Evolutionary conservation across 495 filamentous ascomycete species (phyloP), one percentile per base, ranked within the genome.

Genomic region (Lepraria neglecta): DNA sequence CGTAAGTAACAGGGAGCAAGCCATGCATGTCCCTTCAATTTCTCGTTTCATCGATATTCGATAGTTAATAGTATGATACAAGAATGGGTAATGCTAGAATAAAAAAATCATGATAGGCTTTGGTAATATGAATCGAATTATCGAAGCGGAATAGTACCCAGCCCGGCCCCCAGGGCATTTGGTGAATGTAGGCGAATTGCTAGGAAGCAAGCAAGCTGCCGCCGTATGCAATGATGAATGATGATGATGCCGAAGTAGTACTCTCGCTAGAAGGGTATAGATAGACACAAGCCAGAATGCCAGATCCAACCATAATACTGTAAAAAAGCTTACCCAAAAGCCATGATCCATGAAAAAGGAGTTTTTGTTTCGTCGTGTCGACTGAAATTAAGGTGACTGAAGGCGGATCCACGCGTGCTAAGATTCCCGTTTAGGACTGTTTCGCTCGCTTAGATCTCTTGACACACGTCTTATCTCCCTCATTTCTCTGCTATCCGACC

Each of bases 371-470:
- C 53, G 5, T 28, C 58, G 3, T 28, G 48, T 60, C 38, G 24
- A 52, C 47, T 27, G 15, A 42, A 52, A 30, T 19, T 42, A 35
- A 52, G 15, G 35, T 12, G 12, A 38, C 5, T 9, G 10, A 51
- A 65, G 27, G 12, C 43, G 28, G 30, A n/a, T 54, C 28, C 33
- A 56, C 30, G 33, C 59, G 51, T 54, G 51, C 51, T 54, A 54
- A 38, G 51, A 35, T 54, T 69, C 67, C 55, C 65, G 59, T 63
- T 67, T 64, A 31, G 65, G 65, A 60, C 65, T 69, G 61, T 59
- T 61, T 58, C 60, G 65, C 38, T 65, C 63, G 60, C 60, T 64
- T 51, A 56, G 56, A 58, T 65, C 63, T 27, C 63, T 63, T 61
- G 64, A 64, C 38, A 28, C 51, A 33, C 56, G 65, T 40, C 62